Percentiles rank a stretch among this genome's conserved stretches.
Conservation (phyloP, 768 basidiomycete genomes). For the Psilocybe cyanescens region DNA sequence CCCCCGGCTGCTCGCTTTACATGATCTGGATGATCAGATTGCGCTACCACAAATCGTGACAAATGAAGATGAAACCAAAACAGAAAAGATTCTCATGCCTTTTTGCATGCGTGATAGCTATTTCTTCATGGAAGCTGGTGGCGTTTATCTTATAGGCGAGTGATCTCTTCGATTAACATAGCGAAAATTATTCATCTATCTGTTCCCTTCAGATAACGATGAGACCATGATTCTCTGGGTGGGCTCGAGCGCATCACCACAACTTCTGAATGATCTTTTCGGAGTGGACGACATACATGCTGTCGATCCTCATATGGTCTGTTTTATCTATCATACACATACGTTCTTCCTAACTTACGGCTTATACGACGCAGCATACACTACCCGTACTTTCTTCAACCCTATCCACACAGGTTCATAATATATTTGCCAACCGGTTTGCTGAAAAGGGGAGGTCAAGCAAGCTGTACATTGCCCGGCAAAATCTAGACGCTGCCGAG, state of each 20-base stretch:
- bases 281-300: conserved; percentile 78
- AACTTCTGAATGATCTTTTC: conserved; percentile 82
- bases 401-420: conserved; percentile 83
- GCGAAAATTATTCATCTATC: neutral
- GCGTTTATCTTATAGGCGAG: conserved; percentile 91
- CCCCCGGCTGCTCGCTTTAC: conserved; percentile 85
- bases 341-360: conserved; percentile 3
- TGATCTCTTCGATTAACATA: conserved; percentile 9
- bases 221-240: conserved; percentile 83
- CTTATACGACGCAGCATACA: conserved; percentile 47
- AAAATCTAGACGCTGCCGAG: conserved; percentile 91
- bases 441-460: conserved; percentile 52
- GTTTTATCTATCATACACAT: conserved; percentile 22
- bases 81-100: conserved; percentile 68
- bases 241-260: conserved; percentile 80
- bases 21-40: conserved; percentile 74
- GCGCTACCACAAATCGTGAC: conserved; percentile 62
- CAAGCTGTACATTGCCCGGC: conserved; percentile 80
- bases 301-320: conserved; percentile 72
- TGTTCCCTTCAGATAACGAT: conserved; percentile 25
- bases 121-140: conserved; percentile 86
- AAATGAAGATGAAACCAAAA: conserved; percentile 34
- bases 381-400: conserved; percentile 75
- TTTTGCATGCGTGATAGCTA: conserved; percentile 82
- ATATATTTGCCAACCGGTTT: conserved; percentile 76